phyloP scores from a whole-genome alignment of 345 rosid genomes.

The Mercurialis annua region DNA sequence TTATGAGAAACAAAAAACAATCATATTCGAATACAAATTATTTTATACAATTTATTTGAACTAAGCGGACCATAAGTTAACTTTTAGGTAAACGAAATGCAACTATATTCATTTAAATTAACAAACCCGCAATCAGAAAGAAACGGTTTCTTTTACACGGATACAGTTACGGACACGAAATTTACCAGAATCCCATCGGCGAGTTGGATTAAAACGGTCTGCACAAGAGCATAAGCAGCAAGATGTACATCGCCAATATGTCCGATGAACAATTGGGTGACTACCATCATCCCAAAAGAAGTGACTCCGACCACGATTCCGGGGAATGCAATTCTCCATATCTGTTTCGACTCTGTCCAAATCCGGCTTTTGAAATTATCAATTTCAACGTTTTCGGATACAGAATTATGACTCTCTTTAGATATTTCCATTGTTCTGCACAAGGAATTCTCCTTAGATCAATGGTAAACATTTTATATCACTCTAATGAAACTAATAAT shows the following conservation, averaged over 20 bases:
- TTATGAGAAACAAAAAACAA: too few relatives aligned
- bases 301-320: conserved; percentile 24
- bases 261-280: conserved; percentile 29
- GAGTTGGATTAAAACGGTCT: conserved; percentile 26
- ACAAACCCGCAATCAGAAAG: too few relatives aligned
- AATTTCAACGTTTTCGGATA: neutral
- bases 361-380: conserved; percentile 7
- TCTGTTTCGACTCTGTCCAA: conserved; percentile 33
- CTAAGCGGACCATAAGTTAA: too few relatives aligned
- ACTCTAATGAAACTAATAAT: too few relatives aligned
- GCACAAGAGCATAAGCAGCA: conserved; percentile 35
- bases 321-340: conserved; percentile 35
- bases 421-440: conserved; percentile 1
- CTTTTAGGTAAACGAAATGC: too few relatives aligned
- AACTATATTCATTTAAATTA: too few relatives aligned
- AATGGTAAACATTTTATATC: too few relatives aligned
- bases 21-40: too few relatives aligned
- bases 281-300: conserved; percentile 22
- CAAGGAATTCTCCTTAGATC: too few relatives aligned
- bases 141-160: too few relatives aligned
- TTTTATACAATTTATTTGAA: too few relatives aligned
- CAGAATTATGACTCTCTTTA: conserved; percentile 30
- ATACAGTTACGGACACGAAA: too few relatives aligned
- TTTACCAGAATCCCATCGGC: conserved; percentile 30
- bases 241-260: conserved; percentile 28